Evolutionary conservation across 495 filamentous ascomycete species (phyloP).

Genomic region (Margaritispora aquatica): DNA sequence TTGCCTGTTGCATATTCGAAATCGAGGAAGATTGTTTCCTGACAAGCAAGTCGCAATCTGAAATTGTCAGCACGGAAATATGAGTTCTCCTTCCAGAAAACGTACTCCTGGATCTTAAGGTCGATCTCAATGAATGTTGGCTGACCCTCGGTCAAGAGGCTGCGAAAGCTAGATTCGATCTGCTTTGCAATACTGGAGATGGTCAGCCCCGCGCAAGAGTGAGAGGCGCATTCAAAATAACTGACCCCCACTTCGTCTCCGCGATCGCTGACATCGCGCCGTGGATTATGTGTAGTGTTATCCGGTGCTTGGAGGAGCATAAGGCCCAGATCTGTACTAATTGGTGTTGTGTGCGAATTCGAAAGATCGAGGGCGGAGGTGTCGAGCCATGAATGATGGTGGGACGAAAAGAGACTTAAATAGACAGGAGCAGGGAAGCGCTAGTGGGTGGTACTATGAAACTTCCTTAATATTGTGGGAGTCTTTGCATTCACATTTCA

Average conservation of each 20-base stretch:
- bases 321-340: not conserved
- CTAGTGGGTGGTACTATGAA: not conserved
- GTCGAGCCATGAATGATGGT: not conserved
- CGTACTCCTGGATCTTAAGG: slow-evolving; percentile 53
- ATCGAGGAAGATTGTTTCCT: slow-evolving; percentile 66
- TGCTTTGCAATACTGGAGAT: slow-evolving; percentile 15
- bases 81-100: not conserved
- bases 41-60: slow-evolving; percentile 40
- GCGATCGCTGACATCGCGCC: not conserved
- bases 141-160: slow-evolving; percentile 5
- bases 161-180: slow-evolving; percentile 29
- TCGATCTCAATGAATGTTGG: slow-evolving; percentile 46
- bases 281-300: not conserved
- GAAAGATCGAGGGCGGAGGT: not conserved
- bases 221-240: not conserved
- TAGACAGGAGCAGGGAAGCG: not conserved
- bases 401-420: not conserved
- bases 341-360: not conserved
- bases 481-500: too few relatives aligned
- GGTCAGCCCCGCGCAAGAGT: slow-evolving; percentile 10
- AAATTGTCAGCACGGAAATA: slow-evolving; percentile 1
- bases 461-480: too few relatives aligned
- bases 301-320: not conserved
- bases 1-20: slow-evolving; percentile 59
- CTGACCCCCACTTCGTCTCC: not conserved